Evolutionary conservation across 441 rosid genomes (phyloP).

Genomic region (Croton setiger): DNA sequence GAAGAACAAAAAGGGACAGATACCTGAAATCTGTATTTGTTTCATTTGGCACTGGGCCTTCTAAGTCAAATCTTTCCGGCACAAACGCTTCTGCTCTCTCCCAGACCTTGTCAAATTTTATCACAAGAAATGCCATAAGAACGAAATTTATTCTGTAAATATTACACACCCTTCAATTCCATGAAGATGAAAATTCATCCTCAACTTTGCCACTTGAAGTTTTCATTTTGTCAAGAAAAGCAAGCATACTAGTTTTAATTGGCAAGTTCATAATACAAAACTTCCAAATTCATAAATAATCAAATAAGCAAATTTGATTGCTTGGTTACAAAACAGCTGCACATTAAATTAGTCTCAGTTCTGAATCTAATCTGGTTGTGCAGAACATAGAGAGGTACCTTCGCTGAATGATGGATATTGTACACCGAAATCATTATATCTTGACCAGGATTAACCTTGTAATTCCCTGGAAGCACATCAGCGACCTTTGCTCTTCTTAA

Average conservation of each 20-base stretch:
- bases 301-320: not conserved
- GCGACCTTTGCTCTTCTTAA: constrained; percentile 82
- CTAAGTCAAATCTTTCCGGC: constrained; percentile 77
- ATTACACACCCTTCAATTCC: not conserved
- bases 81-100: constrained; percentile 83
- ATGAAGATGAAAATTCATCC: not conserved
- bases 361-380: constrained; percentile 8
- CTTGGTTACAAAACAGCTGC: not conserved
- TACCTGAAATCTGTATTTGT: constrained; percentile 87
- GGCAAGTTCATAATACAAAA: not conserved
- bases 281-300: not conserved
- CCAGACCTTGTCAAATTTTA: constrained; percentile 63
- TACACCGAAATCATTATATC: constrained; percentile 95
- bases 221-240: not conserved
- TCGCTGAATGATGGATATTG: constrained; percentile 80
- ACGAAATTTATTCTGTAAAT: constrained; percentile 1
- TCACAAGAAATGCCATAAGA: constrained; percentile 3
- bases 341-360: not conserved
- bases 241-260: not conserved
- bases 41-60: constrained; percentile 82
- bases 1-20: constrained; percentile 7
- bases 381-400: constrained; percentile 36
- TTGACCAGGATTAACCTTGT: constrained; percentile 83
- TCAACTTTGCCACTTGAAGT: not conserved
- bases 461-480: constrained; percentile 84